These are phyloP conservation scores for Coccinonectria pachysandricola DNA, from an alignment of 2,329 filamentous ascomycete species.

Conservation along the genomic window DNA sequence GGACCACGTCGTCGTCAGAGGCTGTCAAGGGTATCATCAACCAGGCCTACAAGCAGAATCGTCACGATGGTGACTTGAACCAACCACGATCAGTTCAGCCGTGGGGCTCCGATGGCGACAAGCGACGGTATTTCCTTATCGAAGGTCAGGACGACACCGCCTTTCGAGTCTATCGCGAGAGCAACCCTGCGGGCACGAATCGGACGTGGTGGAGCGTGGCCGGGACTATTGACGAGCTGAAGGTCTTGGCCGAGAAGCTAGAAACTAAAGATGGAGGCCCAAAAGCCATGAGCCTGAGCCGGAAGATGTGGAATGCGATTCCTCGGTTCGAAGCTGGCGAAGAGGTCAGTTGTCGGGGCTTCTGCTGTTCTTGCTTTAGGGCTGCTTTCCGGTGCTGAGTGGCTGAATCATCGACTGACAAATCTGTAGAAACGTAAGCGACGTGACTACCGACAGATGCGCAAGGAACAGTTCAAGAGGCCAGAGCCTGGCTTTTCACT, in stretches of 20 bases:
- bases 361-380: no score
- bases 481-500: constrained; percentile 84
- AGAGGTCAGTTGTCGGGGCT: constrained; percentile 64
- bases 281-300: constrained; percentile 66
- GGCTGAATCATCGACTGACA: constrained; percentile 9
- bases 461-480: constrained; percentile 77
- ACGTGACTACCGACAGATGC: constrained; percentile 78
- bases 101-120: constrained; percentile 84
- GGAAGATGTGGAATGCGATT: constrained; percentile 68
- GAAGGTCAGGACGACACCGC: constrained; percentile 90
- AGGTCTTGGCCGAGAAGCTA: constrained; percentile 64
- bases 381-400: no score
- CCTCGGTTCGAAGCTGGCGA: constrained; percentile 89
- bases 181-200: constrained; percentile 67
- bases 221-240: constrained; percentile 79
- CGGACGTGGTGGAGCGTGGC: constrained; percentile 89
- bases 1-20: constrained; percentile 85
- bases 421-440: constrained; percentile 71
- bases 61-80: constrained; percentile 70
- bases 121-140: constrained; percentile 85
- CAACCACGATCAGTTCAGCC: constrained; percentile 82
- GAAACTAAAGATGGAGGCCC: constrained; percentile 67
- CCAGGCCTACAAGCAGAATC: constrained; percentile 77
- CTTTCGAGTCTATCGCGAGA: constrained; percentile 90
- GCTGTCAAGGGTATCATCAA: constrained; percentile 71